Evolutionary conservation across 148 eudicot genomes (phyloP), one percentile per base, ranked within the genome.

Genomic region (Silene conica): DNA sequence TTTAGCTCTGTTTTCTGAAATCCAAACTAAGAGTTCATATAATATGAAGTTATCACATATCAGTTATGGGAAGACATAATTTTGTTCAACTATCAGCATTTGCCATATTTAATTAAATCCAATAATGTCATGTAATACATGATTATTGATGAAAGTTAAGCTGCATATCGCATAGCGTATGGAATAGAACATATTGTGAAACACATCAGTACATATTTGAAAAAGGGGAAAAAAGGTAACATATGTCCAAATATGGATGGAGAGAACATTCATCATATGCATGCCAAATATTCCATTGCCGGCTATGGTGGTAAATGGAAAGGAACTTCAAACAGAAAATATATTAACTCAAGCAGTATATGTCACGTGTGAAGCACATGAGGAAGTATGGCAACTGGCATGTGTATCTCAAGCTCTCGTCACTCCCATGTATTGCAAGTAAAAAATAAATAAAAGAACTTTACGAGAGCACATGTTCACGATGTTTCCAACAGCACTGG

Each of bases 101-200:
- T 8, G n/a, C 20, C 19, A 6, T 64, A 18, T 34, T 8, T 20
- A 19, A 9, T 19, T 6, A 20, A 28, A 28, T 63, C 2, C 20
- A 14, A 19, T 63, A 63, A 63, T 28, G 66, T 25, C 41, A 25
- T 62, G 66, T 26, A 23, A 23, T 61, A 61, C 64, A 61, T 61
- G 69, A 65, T 41, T 14, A 41, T 7, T 26, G 28, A 1, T 26
- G 28, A 26, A 26, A 8, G 15, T 38, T 43, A 67, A 6, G n/a
- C 8, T 65, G 69, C 48, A 67, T 67, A 41, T 19, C 11, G 70
- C 55, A 20, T 20, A 0, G 26, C 19, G 26, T 67, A 67, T 31
- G 69, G 48, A 65, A 22, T 38, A 38, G n/a, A 8, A 67, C 25
- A 67, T 67, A 12, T 34, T 13, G 38, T 23, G n/a, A 10, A 10